Percentiles rank a stretch among this genome's conserved stretches.
Conservation (phyloP, 2,329 filamentous ascomycete species). For the Fusarium redolens region DNA sequence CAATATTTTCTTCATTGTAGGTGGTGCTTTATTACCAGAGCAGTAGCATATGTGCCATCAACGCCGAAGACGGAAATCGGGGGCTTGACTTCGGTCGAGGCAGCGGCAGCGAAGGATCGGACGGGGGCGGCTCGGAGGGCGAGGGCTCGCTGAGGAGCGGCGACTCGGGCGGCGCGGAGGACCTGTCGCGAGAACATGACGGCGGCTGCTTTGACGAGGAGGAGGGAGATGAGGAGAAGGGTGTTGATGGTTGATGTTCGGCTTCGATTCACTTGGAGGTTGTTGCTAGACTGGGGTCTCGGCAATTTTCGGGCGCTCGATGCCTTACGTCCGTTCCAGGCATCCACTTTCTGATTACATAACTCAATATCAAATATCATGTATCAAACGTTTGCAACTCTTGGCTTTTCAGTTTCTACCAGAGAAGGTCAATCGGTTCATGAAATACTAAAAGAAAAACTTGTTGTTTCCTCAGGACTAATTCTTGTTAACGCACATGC, state of each 20-base stretch:
- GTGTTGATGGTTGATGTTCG: slow-evolving; percentile 36
- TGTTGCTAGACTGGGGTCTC: slow-evolving; percentile 47
- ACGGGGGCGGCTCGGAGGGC: slow-evolving; percentile 61
- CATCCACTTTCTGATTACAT: slow-evolving; percentile 52
- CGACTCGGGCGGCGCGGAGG: slow-evolving; percentile 66
- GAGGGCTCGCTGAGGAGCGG: slow-evolving; percentile 68
- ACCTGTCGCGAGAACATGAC: slow-evolving; percentile 71
- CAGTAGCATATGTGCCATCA: slow-evolving; percentile 98
- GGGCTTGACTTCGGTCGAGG: slow-evolving; percentile 77
- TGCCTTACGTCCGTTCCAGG: slow-evolving; percentile 54
- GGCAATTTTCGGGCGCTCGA: slow-evolving; percentile 57
- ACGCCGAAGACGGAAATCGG: slow-evolving; percentile 93
- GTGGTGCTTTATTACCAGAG: slow-evolving; percentile 85
- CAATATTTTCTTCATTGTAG: background rate
- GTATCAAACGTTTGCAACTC: background rate
- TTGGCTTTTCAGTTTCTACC: background rate
- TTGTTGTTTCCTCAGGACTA: background rate
- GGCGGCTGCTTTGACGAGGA: slow-evolving; percentile 33
- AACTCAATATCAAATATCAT: slow-evolving; percentile 27
- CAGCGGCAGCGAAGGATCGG: slow-evolving; percentile 83
- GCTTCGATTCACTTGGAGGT: slow-evolving; percentile 49
- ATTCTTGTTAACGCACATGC: background rate
- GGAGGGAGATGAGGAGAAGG: slow-evolving; percentile 21
- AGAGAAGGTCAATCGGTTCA: background rate
- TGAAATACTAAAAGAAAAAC: background rate